These are phyloP conservation scores for Gyromitra esculenta DNA, from an alignment of 2,329 filamentous ascomycete genomes.

Conservation along the genomic window DNA sequence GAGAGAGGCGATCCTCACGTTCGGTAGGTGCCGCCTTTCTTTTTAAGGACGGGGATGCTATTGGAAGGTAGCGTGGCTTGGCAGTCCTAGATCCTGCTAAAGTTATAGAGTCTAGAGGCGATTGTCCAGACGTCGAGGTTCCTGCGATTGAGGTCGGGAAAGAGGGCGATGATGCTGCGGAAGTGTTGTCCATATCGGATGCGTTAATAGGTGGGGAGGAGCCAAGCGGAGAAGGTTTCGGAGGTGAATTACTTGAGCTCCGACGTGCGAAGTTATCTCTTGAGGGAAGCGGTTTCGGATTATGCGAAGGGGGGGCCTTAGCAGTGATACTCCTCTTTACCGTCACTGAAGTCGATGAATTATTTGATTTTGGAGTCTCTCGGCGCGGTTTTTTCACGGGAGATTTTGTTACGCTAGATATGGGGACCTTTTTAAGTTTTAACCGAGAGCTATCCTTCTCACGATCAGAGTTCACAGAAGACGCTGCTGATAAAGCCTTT, in stretches of 20 bases:
- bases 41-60: constrained; percentile 48
- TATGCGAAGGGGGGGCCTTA: constrained; percentile 17
- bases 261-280: constrained; percentile 42
- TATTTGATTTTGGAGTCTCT: constrained; percentile 31
- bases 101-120: constrained; percentile 46
- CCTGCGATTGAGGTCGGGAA: constrained; percentile 39
- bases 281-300: constrained; percentile 38
- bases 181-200: constrained; percentile 49
- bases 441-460: constrained; percentile 41
- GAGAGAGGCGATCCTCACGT: constrained; percentile 39
- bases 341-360: constrained; percentile 2
- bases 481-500: constrained; percentile 36
- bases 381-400: constrained; percentile 39
- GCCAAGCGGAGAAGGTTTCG: constrained; percentile 57
- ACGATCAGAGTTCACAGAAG: constrained; percentile 42
- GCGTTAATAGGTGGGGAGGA: constrained; percentile 57
- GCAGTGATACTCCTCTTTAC: constrained; percentile 38
- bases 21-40: constrained; percentile 45
- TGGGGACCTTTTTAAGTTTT: constrained; percentile 39
- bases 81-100: constrained; percentile 16
- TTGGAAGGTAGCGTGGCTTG: constrained; percentile 46
- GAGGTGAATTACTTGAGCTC: constrained; percentile 56
- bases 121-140: constrained; percentile 51
- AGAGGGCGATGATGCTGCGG: constrained; percentile 50
- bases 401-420: constrained; percentile 29